Percentiles rank a stretch among this genome's conserved stretches.
Conservation (phyloP, 257 asterid genomes). For the Solanum okadae region DNA sequence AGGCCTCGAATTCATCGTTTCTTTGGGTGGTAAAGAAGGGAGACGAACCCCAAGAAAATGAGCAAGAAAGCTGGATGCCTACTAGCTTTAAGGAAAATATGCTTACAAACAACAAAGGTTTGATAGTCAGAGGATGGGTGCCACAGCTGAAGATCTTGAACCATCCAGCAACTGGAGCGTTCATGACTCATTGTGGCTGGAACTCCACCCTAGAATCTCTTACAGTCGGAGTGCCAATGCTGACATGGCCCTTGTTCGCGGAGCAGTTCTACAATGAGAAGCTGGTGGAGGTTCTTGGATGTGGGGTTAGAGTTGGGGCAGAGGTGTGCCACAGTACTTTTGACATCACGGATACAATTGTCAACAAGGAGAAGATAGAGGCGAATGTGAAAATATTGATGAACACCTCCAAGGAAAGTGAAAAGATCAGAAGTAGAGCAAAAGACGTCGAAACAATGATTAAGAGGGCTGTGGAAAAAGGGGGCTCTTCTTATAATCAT, state of each 20-base stretch:
- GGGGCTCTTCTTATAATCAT: conserved; percentile 14
- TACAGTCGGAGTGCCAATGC: conserved; percentile 14
- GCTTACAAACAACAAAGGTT: not conserved
- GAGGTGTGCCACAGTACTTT: not conserved
- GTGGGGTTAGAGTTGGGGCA: conserved; percentile 10
- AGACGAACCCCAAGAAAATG: not conserved
- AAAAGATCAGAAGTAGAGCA: conserved; percentile 1
- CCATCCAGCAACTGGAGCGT: conserved; percentile 14
- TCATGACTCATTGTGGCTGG: conserved; percentile 31
- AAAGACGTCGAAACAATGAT: not conserved
- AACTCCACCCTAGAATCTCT: conserved; percentile 17
- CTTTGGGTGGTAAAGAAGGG: conserved; percentile 11
- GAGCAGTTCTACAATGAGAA: conserved; percentile 27
- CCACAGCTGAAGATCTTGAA: conserved; percentile 13
- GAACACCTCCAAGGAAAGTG: not conserved
- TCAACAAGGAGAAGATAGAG: not conserved
- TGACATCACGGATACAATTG: not conserved
- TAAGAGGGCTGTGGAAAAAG: not conserved
- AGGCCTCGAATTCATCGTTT: not conserved
- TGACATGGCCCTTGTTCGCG: conserved; percentile 26
- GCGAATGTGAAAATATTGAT: not conserved
- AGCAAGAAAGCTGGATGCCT: conserved; percentile 5
- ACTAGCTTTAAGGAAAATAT: conserved; percentile 10
- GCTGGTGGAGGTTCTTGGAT: not conserved
- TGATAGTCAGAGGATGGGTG: conserved; percentile 19